Base-by-base conservation (phyloP, 805 yeast genomes). In the Lipomyces chichibuensis region DNA sequence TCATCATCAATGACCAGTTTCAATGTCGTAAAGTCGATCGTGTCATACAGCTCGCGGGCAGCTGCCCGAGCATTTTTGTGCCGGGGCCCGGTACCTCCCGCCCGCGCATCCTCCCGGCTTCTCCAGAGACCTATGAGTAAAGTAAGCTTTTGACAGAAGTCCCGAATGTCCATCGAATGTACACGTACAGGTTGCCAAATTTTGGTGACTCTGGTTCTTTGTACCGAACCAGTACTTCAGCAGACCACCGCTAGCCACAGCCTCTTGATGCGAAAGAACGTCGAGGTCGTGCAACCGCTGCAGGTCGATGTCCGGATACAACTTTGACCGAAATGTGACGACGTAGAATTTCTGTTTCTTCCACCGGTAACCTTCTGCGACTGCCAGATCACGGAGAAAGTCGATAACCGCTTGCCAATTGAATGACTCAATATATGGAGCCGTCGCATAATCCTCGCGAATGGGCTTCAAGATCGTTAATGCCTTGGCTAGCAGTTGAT, bases 391-490 rank as follows among this genome's bases (percentile, higher is more conserved):
- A 43, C 49, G 23, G 20, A 43, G 49, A 43, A 43, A 43, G 49
- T 43, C 49, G 49, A 43, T 43, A 43, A 43, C 23, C 23, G 9
- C 20, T 17, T 43, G 49, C 49, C 49, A 43, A 43, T 43, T 43
- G 49, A 43, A 43, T 43, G 49, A 43, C n/a, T 43, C 49, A 17
- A 43, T 43, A 43, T 17, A 43, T n/a, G 49, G 49, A 43, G 49
- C 49, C 49, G 49, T 43, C 49, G 49, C 49, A 43, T 43, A 43
- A 43, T 43, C 49, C 49, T 43, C 49, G 49, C 49, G 49, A 43
- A 43, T 43, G 23, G 49, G 49, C 9, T 43, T 43, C 23, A 43
- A 43, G 49, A 43, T 43, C 23, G 49, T 43, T 43, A 43, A 43
- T 43, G 49, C 49, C 49, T n/a, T 43, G 49, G 49, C 49, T 23